phyloP scores from a whole-genome alignment of 1,284 basidiomycete species.

The Ceratobasidium sp. region DNA sequence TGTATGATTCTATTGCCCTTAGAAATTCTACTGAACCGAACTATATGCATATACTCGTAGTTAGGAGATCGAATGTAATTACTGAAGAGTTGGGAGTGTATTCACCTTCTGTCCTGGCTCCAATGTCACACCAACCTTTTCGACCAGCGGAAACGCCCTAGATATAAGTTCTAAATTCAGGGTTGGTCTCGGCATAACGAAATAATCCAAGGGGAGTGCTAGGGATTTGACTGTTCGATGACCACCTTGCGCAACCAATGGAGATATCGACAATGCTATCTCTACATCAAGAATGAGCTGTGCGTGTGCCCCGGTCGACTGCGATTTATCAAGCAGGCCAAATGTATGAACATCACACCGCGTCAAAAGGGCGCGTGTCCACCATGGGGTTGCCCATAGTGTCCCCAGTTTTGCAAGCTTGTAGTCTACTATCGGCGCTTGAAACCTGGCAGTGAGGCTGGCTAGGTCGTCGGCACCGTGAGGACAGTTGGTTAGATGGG shows the following conservation, averaged over 20 bases:
- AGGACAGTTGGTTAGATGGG: slow-evolving; percentile 6
- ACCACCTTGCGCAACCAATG: slow-evolving; percentile 6
- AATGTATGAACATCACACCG: slow-evolving; percentile 18
- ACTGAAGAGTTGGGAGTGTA: neutral
- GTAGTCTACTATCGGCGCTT: neutral
- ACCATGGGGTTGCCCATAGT: slow-evolving; percentile 32
- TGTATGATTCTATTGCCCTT: neutral
- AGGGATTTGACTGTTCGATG: slow-evolving; percentile 23
- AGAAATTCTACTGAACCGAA: neutral
- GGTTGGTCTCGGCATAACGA: neutral
- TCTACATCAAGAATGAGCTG: neutral
- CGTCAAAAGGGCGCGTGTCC: slow-evolving; percentile 17
- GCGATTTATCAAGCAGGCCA: slow-evolving; percentile 6
- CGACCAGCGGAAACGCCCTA: slow-evolving; percentile 2
- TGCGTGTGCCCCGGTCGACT: neutral
- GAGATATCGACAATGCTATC: neutral
- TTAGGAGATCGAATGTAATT: neutral
- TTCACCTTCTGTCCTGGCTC: slow-evolving; percentile 14
- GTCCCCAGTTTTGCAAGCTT: neutral
- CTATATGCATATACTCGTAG: neutral
- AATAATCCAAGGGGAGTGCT: slow-evolving; percentile 5
- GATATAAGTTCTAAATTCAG: slow-evolving; percentile 15
- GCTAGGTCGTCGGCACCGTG: neutral
- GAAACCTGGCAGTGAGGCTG: neutral
- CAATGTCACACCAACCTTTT: slow-evolving; percentile 22